Conservation (phyloP, 345 rosid genomes). For the Erodium maritimum region DNA sequence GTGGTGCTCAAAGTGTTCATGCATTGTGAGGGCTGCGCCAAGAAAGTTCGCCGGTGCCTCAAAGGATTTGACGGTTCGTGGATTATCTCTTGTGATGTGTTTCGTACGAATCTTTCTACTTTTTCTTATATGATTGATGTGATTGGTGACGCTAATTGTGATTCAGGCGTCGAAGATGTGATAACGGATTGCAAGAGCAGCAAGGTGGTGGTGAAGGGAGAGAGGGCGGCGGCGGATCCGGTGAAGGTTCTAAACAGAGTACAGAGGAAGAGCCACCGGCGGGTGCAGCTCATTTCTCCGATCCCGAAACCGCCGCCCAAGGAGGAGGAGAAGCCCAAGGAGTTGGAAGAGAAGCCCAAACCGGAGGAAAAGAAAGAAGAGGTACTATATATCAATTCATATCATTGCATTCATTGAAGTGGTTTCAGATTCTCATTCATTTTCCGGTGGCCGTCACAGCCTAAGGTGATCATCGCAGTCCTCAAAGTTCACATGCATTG, state of each 20-base stretch:
- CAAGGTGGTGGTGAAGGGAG: slow-evolving; percentile 91
- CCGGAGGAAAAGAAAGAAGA: slow-evolving; percentile 59
- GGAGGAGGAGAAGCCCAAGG: slow-evolving; percentile 17
- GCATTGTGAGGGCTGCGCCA: slow-evolving; percentile 99
- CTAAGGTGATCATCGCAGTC: slow-evolving; percentile 57
- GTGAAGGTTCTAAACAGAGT: slow-evolving; percentile 56
- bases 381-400: slow-evolving; percentile 22
- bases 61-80: slow-evolving; percentile 62
- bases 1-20: slow-evolving; percentile 68
- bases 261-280: slow-evolving; percentile 43
- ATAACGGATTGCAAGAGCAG: slow-evolving; percentile 61
- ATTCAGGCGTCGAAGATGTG: slow-evolving; percentile 77
- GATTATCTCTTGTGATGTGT: too few relatives aligned
- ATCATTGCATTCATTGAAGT: too few relatives aligned
- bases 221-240: slow-evolving; percentile 61
- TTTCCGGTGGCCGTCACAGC: slow-evolving; percentile 8
- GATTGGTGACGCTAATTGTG: background rate
- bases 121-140: background rate
- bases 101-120: background rate
- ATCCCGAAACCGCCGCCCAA: slow-evolving; percentile 51
- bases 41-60: slow-evolving; percentile 65
- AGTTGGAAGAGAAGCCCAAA: slow-evolving; percentile 36
- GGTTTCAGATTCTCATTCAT: background rate
- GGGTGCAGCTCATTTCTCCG: slow-evolving; percentile 83
- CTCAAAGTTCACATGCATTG: slow-evolving; percentile 87